These are phyloP conservation scores for Lepidium sativum DNA, from an alignment of 345 rosid genomes.

Conservation along the genomic window DNA sequence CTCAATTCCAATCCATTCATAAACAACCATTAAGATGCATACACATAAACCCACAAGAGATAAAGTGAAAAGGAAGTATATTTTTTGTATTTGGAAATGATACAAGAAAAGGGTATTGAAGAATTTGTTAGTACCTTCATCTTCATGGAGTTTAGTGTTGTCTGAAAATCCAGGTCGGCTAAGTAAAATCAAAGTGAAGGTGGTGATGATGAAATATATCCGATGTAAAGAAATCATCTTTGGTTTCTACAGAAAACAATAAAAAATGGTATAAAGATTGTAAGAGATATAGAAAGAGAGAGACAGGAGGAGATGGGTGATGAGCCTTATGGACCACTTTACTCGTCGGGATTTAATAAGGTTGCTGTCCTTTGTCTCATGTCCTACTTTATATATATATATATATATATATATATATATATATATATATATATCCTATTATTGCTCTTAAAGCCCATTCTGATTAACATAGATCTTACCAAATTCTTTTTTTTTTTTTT, in stretches of 20 bases:
- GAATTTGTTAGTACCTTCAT: constrained; percentile 19
- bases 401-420: too few relatives aligned
- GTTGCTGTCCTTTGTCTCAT: neutral
- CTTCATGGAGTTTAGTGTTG: constrained; percentile 17
- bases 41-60: neutral
- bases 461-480: too few relatives aligned
- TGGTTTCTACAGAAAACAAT: neutral
- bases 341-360: constrained; percentile 7
- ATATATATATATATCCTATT: too few relatives aligned
- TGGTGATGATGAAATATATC: constrained; percentile 11
- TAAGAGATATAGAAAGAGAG: constrained; percentile 11
- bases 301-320: constrained; percentile 3
- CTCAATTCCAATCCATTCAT: neutral
- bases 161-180: constrained; percentile 9
- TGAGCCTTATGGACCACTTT: constrained; percentile 18
- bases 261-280: constrained; percentile 11
- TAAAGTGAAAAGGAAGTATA: neutral
- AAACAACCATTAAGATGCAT: neutral
- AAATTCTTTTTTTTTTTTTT: too few relatives aligned
- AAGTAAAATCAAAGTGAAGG: constrained; percentile 8
- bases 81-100: neutral
- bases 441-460: too few relatives aligned
- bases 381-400: neutral
- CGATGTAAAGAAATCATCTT: neutral
- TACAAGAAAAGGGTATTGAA: neutral